A percentile compares a stretch with the other conserved stretches of the same genome.
These are phyloP conservation scores for Termitomyces sp. DNA, from an alignment of 1,284 basidiomycete species.

Conservation along the genomic window DNA sequence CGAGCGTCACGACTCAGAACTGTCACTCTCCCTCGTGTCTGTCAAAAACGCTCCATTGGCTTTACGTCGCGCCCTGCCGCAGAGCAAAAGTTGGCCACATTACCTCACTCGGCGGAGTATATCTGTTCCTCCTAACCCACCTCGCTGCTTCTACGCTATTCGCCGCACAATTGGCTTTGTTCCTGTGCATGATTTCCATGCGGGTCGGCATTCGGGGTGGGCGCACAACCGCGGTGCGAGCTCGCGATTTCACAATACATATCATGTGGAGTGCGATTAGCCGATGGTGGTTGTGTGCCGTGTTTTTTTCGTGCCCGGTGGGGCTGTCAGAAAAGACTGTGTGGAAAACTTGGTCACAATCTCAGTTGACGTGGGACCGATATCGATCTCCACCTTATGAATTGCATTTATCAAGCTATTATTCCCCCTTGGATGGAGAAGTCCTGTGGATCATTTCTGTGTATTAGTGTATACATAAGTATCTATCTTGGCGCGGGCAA, in stretches of 20 bases:
- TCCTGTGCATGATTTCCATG: neutral
- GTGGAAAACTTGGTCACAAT: neutral
- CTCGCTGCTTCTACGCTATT: neutral
- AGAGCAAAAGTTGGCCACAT: neutral
- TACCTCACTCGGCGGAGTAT: neutral
- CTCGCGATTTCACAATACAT: neutral
- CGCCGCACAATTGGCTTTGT: neutral
- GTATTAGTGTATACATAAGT: no score
- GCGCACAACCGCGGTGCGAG: no score
- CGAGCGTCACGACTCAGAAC: neutral
- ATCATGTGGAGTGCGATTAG: neutral
- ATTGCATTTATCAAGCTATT: neutral
- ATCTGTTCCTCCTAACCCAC: neutral
- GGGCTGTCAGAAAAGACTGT: neutral
- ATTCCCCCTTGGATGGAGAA: neutral
- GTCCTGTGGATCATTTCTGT: neutral
- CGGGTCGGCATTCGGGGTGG: neutral
- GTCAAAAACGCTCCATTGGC: neutral
- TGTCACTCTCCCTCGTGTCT: neutral
- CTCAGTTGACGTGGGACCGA: neutral
- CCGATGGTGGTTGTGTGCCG: neutral
- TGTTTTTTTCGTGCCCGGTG: neutral
- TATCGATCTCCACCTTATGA: neutral
- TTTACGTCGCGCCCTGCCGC: constrained; percentile 1
- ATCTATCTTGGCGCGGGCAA: no score